phyloP scores from a whole-genome alignment of 2,329 filamentous ascomycete genomes.

The Fusarium xylarioides region DNA sequence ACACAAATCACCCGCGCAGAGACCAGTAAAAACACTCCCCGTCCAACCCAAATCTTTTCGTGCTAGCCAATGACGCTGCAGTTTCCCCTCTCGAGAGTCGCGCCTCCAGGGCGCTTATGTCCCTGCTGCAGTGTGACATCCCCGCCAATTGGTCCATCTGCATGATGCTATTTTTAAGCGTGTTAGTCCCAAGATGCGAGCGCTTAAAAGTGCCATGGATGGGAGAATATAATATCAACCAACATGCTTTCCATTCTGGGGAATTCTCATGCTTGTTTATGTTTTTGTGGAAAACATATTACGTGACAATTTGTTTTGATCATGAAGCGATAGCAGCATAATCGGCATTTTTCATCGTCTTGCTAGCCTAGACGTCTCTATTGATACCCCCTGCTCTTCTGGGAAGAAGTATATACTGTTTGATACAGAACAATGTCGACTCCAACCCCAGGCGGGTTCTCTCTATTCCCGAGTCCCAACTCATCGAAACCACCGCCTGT shows the following conservation, averaged over 20 bases:
- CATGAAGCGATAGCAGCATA: conserved; percentile 43
- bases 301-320: conserved; percentile 1
- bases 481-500: conserved; percentile 44
- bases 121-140: conserved; percentile 46
- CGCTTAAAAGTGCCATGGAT: conserved; percentile 23
- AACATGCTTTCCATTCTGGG: conserved; percentile 3
- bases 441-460: conserved; percentile 60
- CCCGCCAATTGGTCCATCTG: conserved; percentile 40
- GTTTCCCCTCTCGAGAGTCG: conserved; percentile 29
- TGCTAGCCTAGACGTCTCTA: neutral
- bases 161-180: conserved; percentile 34
- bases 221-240: conserved; percentile 29
- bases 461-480: conserved; percentile 65
- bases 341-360: neutral
- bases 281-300: neutral
- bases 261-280: neutral
- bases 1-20: conserved; percentile 30
- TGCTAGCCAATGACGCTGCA: conserved; percentile 2
- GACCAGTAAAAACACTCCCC: conserved; percentile 20
- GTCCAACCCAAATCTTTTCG: conserved; percentile 14
- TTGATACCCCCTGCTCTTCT: conserved; percentile 41
- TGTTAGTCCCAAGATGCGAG: conserved; percentile 27
- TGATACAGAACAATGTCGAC: conserved; percentile 50
- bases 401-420: conserved; percentile 40
- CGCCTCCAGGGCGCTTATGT: conserved; percentile 36